phyloP scores from a whole-genome alignment of 768 basidiomycete genomes.

The Zangia roseola region DNA sequence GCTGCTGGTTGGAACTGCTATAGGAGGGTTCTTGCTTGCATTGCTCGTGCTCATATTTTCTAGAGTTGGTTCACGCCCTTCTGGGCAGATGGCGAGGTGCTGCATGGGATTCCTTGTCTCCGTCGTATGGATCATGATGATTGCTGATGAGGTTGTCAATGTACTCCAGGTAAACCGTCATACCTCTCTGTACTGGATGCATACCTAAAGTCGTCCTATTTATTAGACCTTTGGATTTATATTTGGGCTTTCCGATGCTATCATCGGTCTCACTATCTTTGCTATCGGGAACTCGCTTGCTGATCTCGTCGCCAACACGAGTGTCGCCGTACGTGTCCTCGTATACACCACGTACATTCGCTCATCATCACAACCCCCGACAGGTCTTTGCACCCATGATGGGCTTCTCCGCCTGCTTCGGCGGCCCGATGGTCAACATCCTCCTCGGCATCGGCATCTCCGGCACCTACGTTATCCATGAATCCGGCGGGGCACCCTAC shows the following conservation, averaged over 20 bases:
- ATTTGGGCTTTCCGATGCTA: constrained; percentile 94
- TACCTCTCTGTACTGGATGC: not conserved
- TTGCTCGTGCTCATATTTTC: constrained; percentile 59
- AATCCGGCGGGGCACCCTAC: constrained; percentile 56
- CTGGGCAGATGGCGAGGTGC: constrained; percentile 69
- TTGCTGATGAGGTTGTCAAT: constrained; percentile 93
- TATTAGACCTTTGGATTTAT: constrained; percentile 86
- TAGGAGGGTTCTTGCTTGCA: constrained; percentile 54
- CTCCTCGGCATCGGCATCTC: constrained; percentile 90
- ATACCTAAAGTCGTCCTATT: constrained; percentile 2
- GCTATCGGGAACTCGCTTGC: constrained; percentile 96
- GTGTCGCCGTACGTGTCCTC: constrained; percentile 67
- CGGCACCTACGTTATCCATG: constrained; percentile 78
- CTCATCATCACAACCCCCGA: not conserved
- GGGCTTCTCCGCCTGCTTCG: constrained; percentile 95
- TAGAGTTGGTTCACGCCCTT: constrained; percentile 53
- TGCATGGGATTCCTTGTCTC: constrained; percentile 89
- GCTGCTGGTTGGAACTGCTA: constrained; percentile 52
- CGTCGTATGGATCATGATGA: constrained; percentile 97
- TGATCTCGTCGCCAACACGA: constrained; percentile 96
- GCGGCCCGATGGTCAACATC: constrained; percentile 90
- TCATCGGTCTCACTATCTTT: constrained; percentile 95
- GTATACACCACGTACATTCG: not conserved
- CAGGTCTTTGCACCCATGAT: constrained; percentile 87
- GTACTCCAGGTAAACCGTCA: constrained; percentile 68